Conservation (phyloP, 2,329 filamentous ascomycete species). For the Alternaria sp. region DNA sequence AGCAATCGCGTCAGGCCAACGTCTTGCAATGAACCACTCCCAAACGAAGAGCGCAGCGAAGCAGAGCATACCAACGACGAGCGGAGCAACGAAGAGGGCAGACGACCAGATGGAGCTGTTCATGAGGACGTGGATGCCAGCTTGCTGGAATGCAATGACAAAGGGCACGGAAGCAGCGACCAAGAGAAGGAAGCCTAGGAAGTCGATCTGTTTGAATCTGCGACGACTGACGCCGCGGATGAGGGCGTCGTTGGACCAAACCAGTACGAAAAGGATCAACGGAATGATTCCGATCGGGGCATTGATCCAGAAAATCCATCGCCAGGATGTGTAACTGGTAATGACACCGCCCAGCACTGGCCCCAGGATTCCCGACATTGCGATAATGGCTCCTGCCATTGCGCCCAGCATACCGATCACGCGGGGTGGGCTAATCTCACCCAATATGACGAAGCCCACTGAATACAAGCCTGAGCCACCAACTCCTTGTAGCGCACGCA, state of each 20-base stretch:
- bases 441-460: constrained; percentile 36
- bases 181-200: constrained; percentile 59
- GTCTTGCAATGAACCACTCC: constrained; percentile 9
- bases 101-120: constrained; percentile 8
- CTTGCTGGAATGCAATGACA: constrained; percentile 65
- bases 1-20: constrained; percentile 7
- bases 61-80: constrained; percentile 4
- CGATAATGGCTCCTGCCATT: constrained; percentile 7
- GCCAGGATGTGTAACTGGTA: constrained; percentile 44
- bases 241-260: constrained; percentile 9
- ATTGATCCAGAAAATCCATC: constrained; percentile 53
- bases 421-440: constrained; percentile 34
- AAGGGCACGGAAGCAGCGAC: constrained; percentile 62
- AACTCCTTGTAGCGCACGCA: constrained; percentile 44
- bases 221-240: constrained; percentile 1
- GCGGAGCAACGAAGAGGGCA: constrained; percentile 5
- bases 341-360: constrained; percentile 27
- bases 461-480: constrained; percentile 40
- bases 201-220: constrained; percentile 21
- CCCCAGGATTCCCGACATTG: constrained; percentile 16
- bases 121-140: constrained; percentile 41
- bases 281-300: constrained; percentile 32
- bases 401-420: constrained; percentile 8
- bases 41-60: constrained; percentile 7
- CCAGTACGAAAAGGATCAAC: constrained; percentile 17